Conservation (phyloP, 2,329 filamentous ascomycete species). For the Fusarium proliferatum region DNA sequence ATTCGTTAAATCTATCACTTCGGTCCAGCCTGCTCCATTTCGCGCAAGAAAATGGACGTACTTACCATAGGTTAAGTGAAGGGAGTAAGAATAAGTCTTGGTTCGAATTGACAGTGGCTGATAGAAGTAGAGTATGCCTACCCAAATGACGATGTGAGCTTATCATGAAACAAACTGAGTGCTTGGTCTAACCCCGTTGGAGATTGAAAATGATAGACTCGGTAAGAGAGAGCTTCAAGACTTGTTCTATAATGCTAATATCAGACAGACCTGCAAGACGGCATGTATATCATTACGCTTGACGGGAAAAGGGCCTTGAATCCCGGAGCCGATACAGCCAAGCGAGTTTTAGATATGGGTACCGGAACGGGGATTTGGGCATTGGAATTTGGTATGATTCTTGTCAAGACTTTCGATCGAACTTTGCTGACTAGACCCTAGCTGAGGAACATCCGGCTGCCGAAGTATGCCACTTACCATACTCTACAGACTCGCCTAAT, state of each 20-base stretch:
- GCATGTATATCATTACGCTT: conserved; percentile 14
- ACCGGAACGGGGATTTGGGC: conserved; percentile 31
- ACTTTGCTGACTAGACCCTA: neutral
- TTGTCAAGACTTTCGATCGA: rapidly evolving
- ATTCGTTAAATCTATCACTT: conserved; percentile 19
- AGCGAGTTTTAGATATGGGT: conserved; percentile 19
- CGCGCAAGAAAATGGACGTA: conserved; percentile 25
- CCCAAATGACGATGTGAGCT: conserved; percentile 29
- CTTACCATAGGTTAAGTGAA: conserved; percentile 26
- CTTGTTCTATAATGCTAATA: neutral
- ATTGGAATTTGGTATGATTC: conserved; percentile 2
- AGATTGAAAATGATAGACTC: conserved; percentile 24
- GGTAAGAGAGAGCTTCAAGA: neutral
- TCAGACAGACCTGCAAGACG: conserved; percentile 4
- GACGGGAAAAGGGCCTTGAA: conserved; percentile 25
- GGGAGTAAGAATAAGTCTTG: neutral
- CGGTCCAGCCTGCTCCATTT: conserved; percentile 24
- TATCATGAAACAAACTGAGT: rapidly evolving
- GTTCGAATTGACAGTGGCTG: rapidly evolving
- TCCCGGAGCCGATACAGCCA: conserved; percentile 17
- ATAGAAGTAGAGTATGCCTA: conserved; percentile 13
- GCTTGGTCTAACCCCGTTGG: neutral
- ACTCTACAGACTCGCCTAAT: rapidly evolving
- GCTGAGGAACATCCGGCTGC: conserved; percentile 23
- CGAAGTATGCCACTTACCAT: neutral